Evolutionary conservation across 768 basidiomycete genomes (phyloP).

Genomic region (Tubosaeta sp.): DNA sequence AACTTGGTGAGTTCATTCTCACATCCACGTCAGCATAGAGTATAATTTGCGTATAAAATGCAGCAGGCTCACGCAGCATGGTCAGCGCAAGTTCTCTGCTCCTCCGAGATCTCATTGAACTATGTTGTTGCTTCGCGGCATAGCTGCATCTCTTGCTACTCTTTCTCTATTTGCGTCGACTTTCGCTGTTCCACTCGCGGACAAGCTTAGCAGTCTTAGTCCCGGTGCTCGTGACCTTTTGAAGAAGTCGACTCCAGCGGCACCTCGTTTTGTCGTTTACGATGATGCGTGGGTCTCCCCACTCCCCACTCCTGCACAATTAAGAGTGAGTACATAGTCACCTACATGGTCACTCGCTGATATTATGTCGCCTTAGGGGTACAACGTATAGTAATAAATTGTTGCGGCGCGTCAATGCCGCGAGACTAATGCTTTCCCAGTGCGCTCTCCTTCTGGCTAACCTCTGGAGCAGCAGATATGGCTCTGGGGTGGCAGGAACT

Average conservation of each 20-base stretch:
- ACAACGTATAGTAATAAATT: conserved; percentile 30
- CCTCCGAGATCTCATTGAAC: neutral
- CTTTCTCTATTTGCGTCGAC: conserved; percentile 2
- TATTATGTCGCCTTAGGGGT: conserved; percentile 20
- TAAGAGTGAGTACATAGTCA: conserved; percentile 34
- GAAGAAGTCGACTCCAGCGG: conserved; percentile 25
- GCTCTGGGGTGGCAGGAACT: conserved; percentile 41
- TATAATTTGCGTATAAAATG: neutral
- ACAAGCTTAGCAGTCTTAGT: conserved; percentile 12
- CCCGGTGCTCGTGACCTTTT: conserved; percentile 9
- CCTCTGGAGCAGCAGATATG: conserved; percentile 40
- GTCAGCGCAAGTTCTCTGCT: neutral
- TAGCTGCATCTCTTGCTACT: neutral
- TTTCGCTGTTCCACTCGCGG: conserved; percentile 7
- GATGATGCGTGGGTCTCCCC: conserved; percentile 40
- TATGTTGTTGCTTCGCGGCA: conserved; percentile 5
- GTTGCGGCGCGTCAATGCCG: neutral
- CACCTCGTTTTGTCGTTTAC: conserved; percentile 46
- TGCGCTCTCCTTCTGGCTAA: conserved; percentile 39
- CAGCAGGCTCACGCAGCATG: neutral
- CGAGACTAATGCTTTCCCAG: conserved; percentile 11
- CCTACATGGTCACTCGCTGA: neutral
- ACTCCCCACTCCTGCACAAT: conserved; percentile 37
- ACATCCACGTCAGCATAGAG: neutral
- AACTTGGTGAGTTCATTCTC: neutral